phyloP scores from a whole-genome alignment of 2,329 filamentous ascomycete species.

The Colletotrichum lini region DNA sequence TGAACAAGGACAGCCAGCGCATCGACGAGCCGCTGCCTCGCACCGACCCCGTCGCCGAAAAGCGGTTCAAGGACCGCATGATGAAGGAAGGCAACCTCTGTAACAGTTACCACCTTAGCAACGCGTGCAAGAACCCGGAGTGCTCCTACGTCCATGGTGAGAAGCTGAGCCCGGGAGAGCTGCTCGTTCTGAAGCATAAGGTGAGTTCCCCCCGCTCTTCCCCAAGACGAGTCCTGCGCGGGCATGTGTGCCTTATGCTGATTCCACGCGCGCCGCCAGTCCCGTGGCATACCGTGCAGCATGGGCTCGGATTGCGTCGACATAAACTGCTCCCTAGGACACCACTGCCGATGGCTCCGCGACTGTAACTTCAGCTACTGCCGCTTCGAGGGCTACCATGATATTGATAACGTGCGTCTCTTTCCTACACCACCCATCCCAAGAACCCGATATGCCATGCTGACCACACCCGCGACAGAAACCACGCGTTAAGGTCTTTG shows the following conservation, averaged over 20 bases:
- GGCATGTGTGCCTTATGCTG: neutral
- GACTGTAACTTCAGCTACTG: conserved; percentile 42
- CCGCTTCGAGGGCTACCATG: conserved; percentile 44
- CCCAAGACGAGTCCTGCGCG: no score
- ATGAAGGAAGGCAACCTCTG: conserved; percentile 43
- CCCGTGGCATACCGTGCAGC: conserved; percentile 43
- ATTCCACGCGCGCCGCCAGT: neutral
- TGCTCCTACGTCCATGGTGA: conserved; percentile 46
- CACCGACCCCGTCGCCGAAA: conserved; percentile 42
- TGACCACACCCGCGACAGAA: neutral
- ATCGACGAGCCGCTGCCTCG: conserved; percentile 49
- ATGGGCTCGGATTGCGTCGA: conserved; percentile 42
- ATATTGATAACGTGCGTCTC: conserved; percentile 42
- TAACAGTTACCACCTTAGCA: conserved; percentile 45
- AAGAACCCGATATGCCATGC: neutral
- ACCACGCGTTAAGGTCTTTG: conserved; percentile 34
- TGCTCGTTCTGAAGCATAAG: conserved; percentile 44
- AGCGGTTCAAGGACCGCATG: conserved; percentile 44
- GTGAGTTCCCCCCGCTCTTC: neutral
- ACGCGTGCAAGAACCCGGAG: conserved; percentile 41
- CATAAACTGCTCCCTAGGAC: conserved; percentile 42
- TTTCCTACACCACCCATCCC: no score
- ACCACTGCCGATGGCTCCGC: conserved; percentile 45
- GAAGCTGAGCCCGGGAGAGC: conserved; percentile 39
- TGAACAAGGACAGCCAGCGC: conserved; percentile 51